Base-by-base conservation (phyloP, 1,284 basidiomycete genomes). In the Cryptococcus amylolentus region DNA sequence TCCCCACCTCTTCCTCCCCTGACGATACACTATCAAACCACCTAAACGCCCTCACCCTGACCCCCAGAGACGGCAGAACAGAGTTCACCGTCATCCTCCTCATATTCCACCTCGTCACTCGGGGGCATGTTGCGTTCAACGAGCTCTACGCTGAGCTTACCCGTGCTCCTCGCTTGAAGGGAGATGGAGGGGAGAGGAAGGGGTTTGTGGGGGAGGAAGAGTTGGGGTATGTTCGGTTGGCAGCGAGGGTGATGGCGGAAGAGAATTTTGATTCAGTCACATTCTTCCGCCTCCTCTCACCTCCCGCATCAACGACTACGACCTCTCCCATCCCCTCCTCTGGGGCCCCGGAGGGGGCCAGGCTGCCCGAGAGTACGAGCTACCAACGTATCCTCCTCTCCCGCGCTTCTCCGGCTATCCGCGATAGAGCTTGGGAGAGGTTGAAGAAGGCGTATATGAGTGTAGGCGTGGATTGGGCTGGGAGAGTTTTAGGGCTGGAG, bases 31-130 rank as follows among this genome's bases (percentile, higher is more conserved):
- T 50, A 9, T 23, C 18, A 20, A 18, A 46, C 13, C 31, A 23
- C 13, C 10, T 54, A 28, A 18, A 28, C 3, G 39, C 37, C 12
- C 18, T 44, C 7, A 20, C 4, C 5, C 18, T 40, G 9, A 14
- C 20, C 16, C 20, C 18, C 27, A 39, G 27, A 4, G 57, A 67
- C 49, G 59, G 53, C n/a, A 52, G 67, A 13, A 53, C 54, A 23
- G 61, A 68, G 51, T 72, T 68, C 42, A 60, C 63, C 27, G 64
- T 62, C 6, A 54, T 73, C 13, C 48, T 71, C 10, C 61, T 75
- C 5, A 56, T 73, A 5, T 72, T 67, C 47, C 68, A 73, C 23
- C 65, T 75, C 9, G 66, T 66, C 5, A 41, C 35, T 46, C 45
- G 61, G 18, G 27, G 52, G 18, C 45, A 47, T 27, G 44, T 45